Evolutionary conservation across 768 basidiomycete species (phyloP), one percentile per base, ranked within the genome.

Genomic region (Jaapia argillacea): DNA sequence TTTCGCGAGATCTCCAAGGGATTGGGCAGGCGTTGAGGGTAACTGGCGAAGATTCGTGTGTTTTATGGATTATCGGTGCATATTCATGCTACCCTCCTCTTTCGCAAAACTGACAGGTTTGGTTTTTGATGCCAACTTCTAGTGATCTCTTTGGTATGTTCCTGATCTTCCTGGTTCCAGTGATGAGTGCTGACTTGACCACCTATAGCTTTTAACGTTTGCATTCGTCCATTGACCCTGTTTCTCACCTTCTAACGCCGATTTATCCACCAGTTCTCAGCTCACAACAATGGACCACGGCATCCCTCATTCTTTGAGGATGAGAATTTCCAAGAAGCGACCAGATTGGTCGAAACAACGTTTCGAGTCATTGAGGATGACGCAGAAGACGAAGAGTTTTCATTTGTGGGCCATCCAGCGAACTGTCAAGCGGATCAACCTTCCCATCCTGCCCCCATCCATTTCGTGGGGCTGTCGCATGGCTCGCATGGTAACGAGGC

Each of bases 11-110:
- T 12, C 13, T 7, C 10, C 37, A 22, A 38, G 37, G 20, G 83
- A 85, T 54, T 87, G 85, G 85, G 82, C 83, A 16, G 82, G 82
- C 7, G 71, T 85, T 2, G 75, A 79, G 58, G 84, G 84, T 5
- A 71, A 67, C n/a, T 88, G 85, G 85, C 66, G 72, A 49, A 65
- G 85, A 58, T 77, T 79, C 47, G 75, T 86, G 16, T 84, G 75
- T 47, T 86, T 83, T 51, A 79, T 85, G 79, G 85, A 86, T 62
- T 84, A 85, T 58, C 70, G 79, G 81, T 81, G 45, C 24, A 58
- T 49, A 24, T 25, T 42, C 33, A 47, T 44, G n/a, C 45, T 68
- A 69, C 21, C n/a, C n/a, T n/a, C n/a, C n/a, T n/a, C n/a, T n/a
- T n/a, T n/a, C n/a, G n/a, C n/a, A n/a, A n/a, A n/a, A n/a, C n/a